Conservation (phyloP, 495 filamentous ascomycete species). For the Penicillium ochrochloron region DNA sequence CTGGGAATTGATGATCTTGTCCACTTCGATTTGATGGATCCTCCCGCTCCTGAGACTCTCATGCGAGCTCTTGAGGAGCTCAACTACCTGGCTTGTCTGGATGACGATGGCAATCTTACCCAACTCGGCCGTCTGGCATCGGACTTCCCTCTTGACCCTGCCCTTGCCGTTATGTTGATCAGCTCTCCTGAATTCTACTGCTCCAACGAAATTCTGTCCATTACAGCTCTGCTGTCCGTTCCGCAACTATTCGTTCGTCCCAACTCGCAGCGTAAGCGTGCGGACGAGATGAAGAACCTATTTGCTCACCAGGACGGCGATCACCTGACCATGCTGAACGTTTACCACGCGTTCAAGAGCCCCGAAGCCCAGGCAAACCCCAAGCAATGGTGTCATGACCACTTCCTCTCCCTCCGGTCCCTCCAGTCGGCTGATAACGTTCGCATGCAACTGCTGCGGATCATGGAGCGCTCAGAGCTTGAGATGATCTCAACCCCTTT, state of each 20-base stretch:
- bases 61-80: conserved; percentile 99
- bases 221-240: conserved; percentile 91
- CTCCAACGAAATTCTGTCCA: conserved; percentile 96
- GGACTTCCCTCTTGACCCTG: conserved; percentile 94
- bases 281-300: conserved; percentile 94
- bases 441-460: conserved; percentile 83
- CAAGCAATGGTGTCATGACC: conserved; percentile 94
- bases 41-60: conserved; percentile 95
- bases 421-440: conserved; percentile 94
- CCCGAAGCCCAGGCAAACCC: conserved; percentile 71
- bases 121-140: conserved; percentile 84
- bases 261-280: conserved; percentile 79
- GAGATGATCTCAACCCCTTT: conserved; percentile 87
- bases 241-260: conserved; percentile 94
- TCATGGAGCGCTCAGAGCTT: conserved; percentile 91
- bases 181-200: conserved; percentile 97
- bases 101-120: conserved; percentile 94
- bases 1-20: conserved; percentile 94
- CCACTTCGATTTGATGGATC: conserved; percentile 99
- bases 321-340: conserved; percentile 94
- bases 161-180: conserved; percentile 97
- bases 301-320: conserved; percentile 95
- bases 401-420: conserved; percentile 90
- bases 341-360: conserved; percentile 95
- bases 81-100: conserved; percentile 94